A percentile compares a stretch with the other conserved stretches of the same genome.
Conservation (phyloP, 306 rosid genomes). For the Luffa aegyptiaca region DNA sequence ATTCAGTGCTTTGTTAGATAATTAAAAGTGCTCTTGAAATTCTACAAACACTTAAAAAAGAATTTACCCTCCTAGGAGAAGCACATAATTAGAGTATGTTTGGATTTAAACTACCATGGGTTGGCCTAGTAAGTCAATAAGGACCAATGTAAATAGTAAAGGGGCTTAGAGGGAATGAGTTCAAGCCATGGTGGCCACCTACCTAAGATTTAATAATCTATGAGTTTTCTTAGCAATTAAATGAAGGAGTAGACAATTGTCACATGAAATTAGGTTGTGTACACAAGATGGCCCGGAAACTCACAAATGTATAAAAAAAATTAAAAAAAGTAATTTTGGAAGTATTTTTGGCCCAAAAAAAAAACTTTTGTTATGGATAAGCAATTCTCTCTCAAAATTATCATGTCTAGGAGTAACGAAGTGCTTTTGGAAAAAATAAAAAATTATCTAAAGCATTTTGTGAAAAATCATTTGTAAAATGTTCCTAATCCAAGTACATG, state of each 20-base stretch:
- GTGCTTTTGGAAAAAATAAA: too few relatives aligned
- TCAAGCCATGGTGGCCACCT: neutral
- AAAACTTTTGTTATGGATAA: too few relatives aligned
- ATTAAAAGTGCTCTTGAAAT: neutral
- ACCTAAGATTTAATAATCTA: neutral
- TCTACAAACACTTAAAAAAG: neutral
- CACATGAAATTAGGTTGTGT: neutral
- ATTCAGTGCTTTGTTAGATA: too few relatives aligned
- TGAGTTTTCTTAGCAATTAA: neutral
- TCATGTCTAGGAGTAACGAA: too few relatives aligned
- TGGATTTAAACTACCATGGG: neutral
- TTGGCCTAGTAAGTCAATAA: neutral
- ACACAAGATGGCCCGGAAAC: too few relatives aligned
- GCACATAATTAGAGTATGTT: neutral
- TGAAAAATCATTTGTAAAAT: too few relatives aligned
- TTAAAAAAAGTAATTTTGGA: too few relatives aligned
- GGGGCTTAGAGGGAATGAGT: neutral
- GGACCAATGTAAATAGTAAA: neutral
- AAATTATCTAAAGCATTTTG: too few relatives aligned
- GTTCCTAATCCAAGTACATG: too few relatives aligned
- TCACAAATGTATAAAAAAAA: too few relatives aligned
- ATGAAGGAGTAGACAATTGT: neutral
- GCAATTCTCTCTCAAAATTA: too few relatives aligned
- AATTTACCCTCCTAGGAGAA: neutral
- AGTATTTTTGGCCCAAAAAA: too few relatives aligned